These are phyloP conservation scores for Boletus reticuloceps DNA, from an alignment of 768 basidiomycete species.

Conservation along the genomic window DNA sequence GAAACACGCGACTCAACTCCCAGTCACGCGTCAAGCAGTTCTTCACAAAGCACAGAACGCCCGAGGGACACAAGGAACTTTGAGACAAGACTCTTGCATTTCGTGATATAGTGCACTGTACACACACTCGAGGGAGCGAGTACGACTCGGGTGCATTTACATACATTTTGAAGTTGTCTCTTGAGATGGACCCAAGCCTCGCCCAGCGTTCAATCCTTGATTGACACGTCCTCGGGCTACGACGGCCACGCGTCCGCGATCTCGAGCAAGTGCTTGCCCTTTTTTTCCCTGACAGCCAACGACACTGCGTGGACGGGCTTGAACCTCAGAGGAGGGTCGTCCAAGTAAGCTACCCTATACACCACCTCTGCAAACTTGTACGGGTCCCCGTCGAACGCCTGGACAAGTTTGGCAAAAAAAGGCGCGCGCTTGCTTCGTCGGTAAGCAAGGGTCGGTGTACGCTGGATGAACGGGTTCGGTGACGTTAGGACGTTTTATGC, in stretches of 20 bases:
- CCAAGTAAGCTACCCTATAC: slow-evolving; percentile 5
- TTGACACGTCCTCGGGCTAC: too few relatives aligned
- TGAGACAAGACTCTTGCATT: too few relatives aligned
- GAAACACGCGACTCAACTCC: too few relatives aligned
- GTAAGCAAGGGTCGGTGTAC: slow-evolving; percentile 7
- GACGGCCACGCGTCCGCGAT: slow-evolving; percentile 10
- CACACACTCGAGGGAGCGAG: too few relatives aligned
- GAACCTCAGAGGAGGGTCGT: slow-evolving; percentile 16
- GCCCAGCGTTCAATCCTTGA: neutral
- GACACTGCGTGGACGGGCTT: neutral
- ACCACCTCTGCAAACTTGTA: slow-evolving; percentile 14
- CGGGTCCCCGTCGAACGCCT: slow-evolving; percentile 10
- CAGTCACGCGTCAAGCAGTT: too few relatives aligned
- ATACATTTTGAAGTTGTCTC: too few relatives aligned
- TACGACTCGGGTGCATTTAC: too few relatives aligned
- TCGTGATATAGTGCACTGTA: too few relatives aligned
- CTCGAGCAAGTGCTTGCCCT: slow-evolving; percentile 7
- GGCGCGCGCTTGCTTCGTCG: neutral
- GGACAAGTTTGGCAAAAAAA: neutral
- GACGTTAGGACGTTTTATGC: neutral
- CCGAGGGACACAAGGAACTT: too few relatives aligned
- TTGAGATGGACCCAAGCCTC: too few relatives aligned
- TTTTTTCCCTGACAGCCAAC: neutral
- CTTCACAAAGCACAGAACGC: too few relatives aligned
- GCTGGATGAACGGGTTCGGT: slow-evolving; percentile 14